Evolutionary conservation across 2,329 filamentous ascomycete genomes (phyloP).

Genomic region (Aspergillus awamori): DNA sequence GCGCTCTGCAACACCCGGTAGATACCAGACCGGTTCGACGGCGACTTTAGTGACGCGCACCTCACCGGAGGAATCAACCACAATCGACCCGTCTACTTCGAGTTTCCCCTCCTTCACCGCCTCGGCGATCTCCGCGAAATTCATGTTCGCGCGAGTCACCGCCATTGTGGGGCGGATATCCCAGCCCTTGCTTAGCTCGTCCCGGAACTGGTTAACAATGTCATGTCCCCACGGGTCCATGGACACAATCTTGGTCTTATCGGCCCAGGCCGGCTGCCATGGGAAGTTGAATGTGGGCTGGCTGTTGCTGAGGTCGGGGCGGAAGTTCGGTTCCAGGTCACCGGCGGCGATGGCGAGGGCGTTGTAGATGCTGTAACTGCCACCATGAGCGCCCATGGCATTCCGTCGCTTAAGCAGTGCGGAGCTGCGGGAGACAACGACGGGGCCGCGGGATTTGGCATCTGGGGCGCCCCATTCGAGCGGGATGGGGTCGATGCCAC

Average conservation of each 20-base stretch:
- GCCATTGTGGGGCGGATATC: slow-evolving; percentile 91
- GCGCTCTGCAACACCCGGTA: slow-evolving; percentile 83
- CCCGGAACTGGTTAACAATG: slow-evolving; percentile 76
- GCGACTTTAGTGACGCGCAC: slow-evolving; percentile 94
- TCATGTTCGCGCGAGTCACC: slow-evolving; percentile 92
- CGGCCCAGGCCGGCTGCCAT: slow-evolving; percentile 85
- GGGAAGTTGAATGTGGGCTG: slow-evolving; percentile 89
- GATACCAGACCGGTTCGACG: slow-evolving; percentile 90
- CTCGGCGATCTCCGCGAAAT: slow-evolving; percentile 89
- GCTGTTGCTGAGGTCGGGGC: slow-evolving; percentile 77
- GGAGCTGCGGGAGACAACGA: slow-evolving; percentile 67
- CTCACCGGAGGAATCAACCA: slow-evolving; percentile 82
- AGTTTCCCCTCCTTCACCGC: slow-evolving; percentile 80
- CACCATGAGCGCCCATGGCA: slow-evolving; percentile 74
- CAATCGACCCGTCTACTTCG: slow-evolving; percentile 81
- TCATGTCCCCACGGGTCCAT: slow-evolving; percentile 96
- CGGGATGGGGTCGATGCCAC: slow-evolving; percentile 86
- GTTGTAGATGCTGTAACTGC: slow-evolving; percentile 95
- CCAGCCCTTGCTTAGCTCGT: slow-evolving; percentile 68
- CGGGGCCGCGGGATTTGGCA: slow-evolving; percentile 74
- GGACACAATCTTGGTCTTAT: slow-evolving; percentile 91
- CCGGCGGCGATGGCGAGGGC: slow-evolving; percentile 90
- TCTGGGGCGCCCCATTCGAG: slow-evolving; percentile 86
- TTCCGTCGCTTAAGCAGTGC: slow-evolving; percentile 39
- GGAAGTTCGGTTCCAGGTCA: slow-evolving; percentile 81